A percentile compares a stretch with the other conserved stretches of the same genome.
phyloP scores from a whole-genome alignment of 768 basidiomycete genomes.

The Termitomyces sp. region DNA sequence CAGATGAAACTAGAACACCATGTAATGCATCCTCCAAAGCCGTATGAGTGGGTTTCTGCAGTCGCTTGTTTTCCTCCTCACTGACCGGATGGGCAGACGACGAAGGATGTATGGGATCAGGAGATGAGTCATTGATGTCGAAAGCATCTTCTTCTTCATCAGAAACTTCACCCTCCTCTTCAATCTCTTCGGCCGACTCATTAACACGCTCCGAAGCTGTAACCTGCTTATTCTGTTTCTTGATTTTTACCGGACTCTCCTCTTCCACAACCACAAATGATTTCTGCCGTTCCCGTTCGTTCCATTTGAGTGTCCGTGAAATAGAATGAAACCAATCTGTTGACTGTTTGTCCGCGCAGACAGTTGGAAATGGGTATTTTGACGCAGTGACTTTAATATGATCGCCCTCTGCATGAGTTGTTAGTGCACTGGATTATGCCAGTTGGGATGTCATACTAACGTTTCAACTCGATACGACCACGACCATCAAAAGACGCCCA shows the following conservation, averaged over 20 bases:
- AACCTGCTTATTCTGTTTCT: conserved; percentile 18
- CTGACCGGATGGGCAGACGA: conserved; percentile 16
- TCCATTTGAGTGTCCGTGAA: conserved; percentile 96
- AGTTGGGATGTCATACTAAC: conserved; percentile 46
- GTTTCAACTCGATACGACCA: conserved; percentile 92
- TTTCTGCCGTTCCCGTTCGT: conserved; percentile 97
- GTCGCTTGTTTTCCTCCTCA: background rate
- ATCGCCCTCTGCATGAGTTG: conserved; percentile 76
- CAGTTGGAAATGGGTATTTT: conserved; percentile 97
- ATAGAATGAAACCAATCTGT: conserved; percentile 99
- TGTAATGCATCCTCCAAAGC: conserved; percentile 24
- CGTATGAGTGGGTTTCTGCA: conserved; percentile 27
- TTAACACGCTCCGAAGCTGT: conserved; percentile 15
- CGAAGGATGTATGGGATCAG: conserved; percentile 33
- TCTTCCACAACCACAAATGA: conserved; percentile 99
- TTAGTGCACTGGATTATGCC: conserved; percentile 10
- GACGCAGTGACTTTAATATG: conserved; percentile 98
- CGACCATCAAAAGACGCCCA: conserved; percentile 99
- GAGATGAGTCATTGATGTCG: conserved; percentile 91
- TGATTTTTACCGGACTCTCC: conserved; percentile 59
- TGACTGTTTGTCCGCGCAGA: conserved; percentile 96
- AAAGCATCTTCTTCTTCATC: conserved; percentile 62
- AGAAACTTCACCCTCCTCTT: conserved; percentile 48
- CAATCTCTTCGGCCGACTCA: conserved; percentile 21
- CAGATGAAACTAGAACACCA: conserved; percentile 28